These are phyloP conservation scores for Mycena epipterygia DNA, from an alignment of 768 basidiomycete genomes.

Conservation along the genomic window DNA sequence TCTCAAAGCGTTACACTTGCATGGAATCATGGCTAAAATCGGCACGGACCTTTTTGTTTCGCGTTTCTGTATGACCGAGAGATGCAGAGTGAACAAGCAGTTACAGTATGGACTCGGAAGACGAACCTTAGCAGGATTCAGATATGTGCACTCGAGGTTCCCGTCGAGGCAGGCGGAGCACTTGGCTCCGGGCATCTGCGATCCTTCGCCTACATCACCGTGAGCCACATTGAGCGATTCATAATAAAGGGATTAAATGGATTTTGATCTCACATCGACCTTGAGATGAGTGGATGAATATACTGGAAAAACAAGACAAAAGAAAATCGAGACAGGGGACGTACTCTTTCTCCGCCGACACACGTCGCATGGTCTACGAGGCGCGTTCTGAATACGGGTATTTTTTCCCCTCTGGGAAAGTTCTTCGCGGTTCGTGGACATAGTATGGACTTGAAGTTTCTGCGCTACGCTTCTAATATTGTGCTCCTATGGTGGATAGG, in stretches of 20 bases:
- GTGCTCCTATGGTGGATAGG: too few relatives aligned
- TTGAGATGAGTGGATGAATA: neutral
- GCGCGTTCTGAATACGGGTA: too few relatives aligned
- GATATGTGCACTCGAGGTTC: slow-evolving; percentile 20
- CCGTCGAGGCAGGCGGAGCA: slow-evolving; percentile 17
- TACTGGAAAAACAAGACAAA: neutral
- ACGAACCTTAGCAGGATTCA: slow-evolving; percentile 10
- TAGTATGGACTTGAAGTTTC: too few relatives aligned
- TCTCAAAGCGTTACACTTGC: neutral
- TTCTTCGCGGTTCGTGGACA: too few relatives aligned
- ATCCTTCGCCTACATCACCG: neutral
- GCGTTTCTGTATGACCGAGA: slow-evolving; percentile 14
- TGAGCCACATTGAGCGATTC: neutral
- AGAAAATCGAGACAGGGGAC: neutral
- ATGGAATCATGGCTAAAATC: neutral
- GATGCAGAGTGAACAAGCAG: too few relatives aligned
- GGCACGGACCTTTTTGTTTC: slow-evolving; percentile 14
- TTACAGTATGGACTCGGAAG: too few relatives aligned
- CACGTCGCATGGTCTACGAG: neutral
- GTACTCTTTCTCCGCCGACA: neutral
- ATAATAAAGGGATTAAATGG: neutral
- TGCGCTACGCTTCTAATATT: too few relatives aligned
- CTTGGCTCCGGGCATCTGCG: neutral
- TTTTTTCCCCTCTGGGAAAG: too few relatives aligned
- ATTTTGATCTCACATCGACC: neutral